These are phyloP conservation scores for Tolypocladium ovalisporum DNA, from an alignment of 2,329 filamentous ascomycete genomes.

Conservation along the genomic window DNA sequence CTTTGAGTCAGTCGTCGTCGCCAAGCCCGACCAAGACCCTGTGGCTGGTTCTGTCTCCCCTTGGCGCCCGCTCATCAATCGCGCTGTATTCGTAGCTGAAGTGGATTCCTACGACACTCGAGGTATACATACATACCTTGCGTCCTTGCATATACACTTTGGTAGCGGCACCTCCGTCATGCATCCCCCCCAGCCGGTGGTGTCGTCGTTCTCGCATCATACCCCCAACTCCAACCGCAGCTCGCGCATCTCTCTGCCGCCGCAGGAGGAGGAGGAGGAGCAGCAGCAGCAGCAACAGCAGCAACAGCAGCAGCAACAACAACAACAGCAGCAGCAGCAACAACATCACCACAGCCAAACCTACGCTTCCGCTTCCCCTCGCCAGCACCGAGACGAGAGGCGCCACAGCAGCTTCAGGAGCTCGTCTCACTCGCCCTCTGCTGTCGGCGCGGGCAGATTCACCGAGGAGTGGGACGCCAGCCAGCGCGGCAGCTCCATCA, in stretches of 20 bases:
- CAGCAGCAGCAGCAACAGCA: slow-evolving; percentile 1
- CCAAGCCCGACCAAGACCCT: background rate
- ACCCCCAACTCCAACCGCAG: slow-evolving; percentile 9
- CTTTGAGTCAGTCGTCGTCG: background rate
- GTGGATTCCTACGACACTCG: background rate
- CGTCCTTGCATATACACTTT: background rate
- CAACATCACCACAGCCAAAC: slow-evolving; percentile 2
- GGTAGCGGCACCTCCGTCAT: slow-evolving; percentile 17
- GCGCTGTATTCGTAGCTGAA: background rate
- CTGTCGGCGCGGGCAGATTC: slow-evolving; percentile 36
- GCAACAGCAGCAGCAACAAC: slow-evolving; percentile 3
- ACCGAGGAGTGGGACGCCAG: slow-evolving; percentile 63
- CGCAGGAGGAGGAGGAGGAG: too few relatives aligned
- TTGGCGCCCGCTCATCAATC: background rate
- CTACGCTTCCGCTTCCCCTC: slow-evolving; percentile 4
- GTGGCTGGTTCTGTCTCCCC: background rate
- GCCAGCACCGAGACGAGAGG: background rate
- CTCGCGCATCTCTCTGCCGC: slow-evolving; percentile 4
- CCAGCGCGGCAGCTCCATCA: slow-evolving; percentile 53
- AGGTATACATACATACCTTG: background rate
- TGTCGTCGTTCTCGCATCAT: slow-evolving; percentile 11
- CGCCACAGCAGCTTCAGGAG: slow-evolving; percentile 8
- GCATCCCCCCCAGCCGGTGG: slow-evolving; percentile 13
- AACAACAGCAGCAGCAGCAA: slow-evolving; percentile 2
- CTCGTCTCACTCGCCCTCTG: slow-evolving; percentile 5